phyloP scores from a whole-genome alignment of 108 stramenopile genomes.

The Cyclostephanos tholiformis region DNA sequence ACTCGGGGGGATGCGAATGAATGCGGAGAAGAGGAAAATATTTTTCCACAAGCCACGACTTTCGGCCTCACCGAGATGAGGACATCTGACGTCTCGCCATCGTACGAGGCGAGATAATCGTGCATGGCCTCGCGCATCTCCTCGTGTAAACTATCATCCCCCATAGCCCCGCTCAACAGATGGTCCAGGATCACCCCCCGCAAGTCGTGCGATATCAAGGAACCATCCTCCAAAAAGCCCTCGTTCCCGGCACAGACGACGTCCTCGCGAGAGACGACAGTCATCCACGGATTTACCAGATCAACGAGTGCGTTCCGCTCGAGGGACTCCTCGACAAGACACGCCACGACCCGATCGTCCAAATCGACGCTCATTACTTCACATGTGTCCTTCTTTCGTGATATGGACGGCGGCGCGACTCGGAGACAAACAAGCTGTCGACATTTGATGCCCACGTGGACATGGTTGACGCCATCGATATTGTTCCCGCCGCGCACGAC shows the following conservation, averaged over 20 bases:
- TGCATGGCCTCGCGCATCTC: constrained; percentile 26
- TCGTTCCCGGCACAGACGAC: constrained; percentile 49
- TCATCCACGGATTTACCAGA: constrained; percentile 17
- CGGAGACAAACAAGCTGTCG: constrained; percentile 38
- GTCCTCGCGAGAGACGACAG: constrained; percentile 34
- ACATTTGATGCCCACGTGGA: constrained; percentile 18
- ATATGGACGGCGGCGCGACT: constrained; percentile 22
- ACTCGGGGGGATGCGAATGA: constrained; percentile 21
- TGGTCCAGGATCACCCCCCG: constrained; percentile 27
- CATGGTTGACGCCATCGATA: background rate
- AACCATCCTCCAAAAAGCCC: constrained; percentile 33
- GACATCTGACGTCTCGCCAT: constrained; percentile 28
- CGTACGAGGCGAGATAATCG: constrained; percentile 24
- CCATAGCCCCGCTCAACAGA: constrained; percentile 11
- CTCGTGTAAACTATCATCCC: background rate
- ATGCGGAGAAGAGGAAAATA: constrained; percentile 29
- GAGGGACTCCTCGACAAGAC: constrained; percentile 19
- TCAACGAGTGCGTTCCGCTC: background rate
- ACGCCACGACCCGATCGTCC: constrained; percentile 38
- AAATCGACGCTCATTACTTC: constrained; percentile 15
- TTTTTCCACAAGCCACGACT: constrained; percentile 36
- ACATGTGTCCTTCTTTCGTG: constrained; percentile 26
- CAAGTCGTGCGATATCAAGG: constrained; percentile 32
- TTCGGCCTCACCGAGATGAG: constrained; percentile 11
- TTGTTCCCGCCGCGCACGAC: constrained; percentile 24